Percentiles rank a stretch among this genome's conserved stretches.
Conservation (phyloP, 176 grass and related monocot species). For the Leersia perrieri region DNA sequence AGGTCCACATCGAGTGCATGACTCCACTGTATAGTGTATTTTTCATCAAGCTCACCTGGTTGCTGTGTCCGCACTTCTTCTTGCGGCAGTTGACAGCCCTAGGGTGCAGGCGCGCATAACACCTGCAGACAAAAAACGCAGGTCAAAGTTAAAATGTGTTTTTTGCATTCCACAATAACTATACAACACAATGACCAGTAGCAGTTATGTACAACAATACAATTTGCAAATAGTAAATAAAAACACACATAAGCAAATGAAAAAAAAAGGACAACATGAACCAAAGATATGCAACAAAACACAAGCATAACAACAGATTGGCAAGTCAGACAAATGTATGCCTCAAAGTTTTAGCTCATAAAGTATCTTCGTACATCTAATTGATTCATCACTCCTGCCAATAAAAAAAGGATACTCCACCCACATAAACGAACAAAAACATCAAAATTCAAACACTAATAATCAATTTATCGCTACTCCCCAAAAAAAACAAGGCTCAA, state of each 20-base stretch:
- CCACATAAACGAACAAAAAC: background rate
- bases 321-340: constrained; percentile 35
- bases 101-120: constrained; percentile 61
- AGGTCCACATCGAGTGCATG: background rate
- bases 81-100: constrained; percentile 76
- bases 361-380: constrained; percentile 30
- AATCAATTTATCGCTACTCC: background rate
- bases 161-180: no score
- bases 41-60: constrained; percentile 36
- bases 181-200: background rate
- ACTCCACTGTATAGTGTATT: background rate
- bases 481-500: background rate
- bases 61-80: constrained; percentile 82
- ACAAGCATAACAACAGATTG: background rate
- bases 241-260: background rate
- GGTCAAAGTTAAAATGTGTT: background rate
- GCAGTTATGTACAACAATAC: background rate
- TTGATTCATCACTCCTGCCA: constrained; percentile 49
- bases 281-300: background rate
- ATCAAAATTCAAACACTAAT: background rate
- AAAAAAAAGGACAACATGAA: background rate
- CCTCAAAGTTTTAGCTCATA: constrained; percentile 36
- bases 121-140: constrained; percentile 21
- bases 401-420: background rate
- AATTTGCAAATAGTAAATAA: background rate